Evolutionary conservation across 306 rosid species (phyloP).

Genomic region (Prunus davidiana): DNA sequence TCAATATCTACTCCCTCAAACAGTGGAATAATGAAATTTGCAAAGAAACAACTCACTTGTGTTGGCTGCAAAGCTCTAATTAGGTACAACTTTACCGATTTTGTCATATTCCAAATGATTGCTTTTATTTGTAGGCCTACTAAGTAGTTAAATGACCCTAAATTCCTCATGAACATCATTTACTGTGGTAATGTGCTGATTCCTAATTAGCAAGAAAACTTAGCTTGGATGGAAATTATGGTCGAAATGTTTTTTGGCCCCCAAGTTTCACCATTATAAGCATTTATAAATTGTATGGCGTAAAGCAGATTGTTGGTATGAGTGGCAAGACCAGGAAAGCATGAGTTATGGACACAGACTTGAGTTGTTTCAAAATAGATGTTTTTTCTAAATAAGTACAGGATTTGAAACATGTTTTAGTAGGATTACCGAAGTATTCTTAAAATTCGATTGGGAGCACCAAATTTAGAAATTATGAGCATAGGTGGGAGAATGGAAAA

Average conservation of each 20-base stretch:
- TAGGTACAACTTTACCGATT: constrained; percentile 44
- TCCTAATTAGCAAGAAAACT: constrained; percentile 1
- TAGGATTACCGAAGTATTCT: neutral
- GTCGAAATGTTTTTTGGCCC: neutral
- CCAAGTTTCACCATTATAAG: neutral
- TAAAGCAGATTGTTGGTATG: neutral
- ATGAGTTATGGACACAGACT: neutral
- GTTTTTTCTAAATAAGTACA: neutral
- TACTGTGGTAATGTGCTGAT: neutral
- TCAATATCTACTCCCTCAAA: constrained; percentile 90
- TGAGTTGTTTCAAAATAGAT: neutral
- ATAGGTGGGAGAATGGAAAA: neutral
- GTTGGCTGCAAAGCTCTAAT: constrained; percentile 93
- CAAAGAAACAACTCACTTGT: constrained; percentile 82
- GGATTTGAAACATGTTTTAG: neutral
- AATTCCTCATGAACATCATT: neutral
- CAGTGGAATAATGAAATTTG: constrained; percentile 91
- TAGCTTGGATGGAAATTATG: neutral
- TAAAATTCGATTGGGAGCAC: neutral
- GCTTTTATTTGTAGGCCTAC: constrained; percentile 8
- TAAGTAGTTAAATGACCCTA: neutral
- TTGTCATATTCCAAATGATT: neutral
- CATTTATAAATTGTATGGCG: neutral
- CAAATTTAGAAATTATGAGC: neutral
- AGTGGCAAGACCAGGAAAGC: constrained; percentile 4